Base-by-base conservation (phyloP, 2,329 filamentous ascomycete genomes). In the Paramyrothecium roridum region DNA sequence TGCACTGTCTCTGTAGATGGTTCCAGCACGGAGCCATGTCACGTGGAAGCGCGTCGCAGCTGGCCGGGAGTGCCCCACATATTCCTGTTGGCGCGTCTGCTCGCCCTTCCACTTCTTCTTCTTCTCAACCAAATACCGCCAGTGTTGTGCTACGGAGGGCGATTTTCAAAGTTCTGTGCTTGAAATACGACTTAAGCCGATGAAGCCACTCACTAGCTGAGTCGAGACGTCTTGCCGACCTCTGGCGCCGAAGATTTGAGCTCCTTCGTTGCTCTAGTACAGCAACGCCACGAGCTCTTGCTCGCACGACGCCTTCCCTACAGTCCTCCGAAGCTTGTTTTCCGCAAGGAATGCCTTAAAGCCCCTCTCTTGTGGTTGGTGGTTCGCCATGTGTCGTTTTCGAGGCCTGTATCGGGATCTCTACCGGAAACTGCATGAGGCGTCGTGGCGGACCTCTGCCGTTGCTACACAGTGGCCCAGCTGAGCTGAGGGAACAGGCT, bases 251-350 rank as follows among this genome's bases (percentile, higher is more conserved):
- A 62, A 61, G 66, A 63, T 64, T 56, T 52, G 62, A 63, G 66
- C 72, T 79, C 80, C 80, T 80, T 83, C 77, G 73, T 62, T 62
- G 59, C 59, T 61, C 57, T 47, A 53, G 34, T 23, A 43, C 52
- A 53, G 53, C 59, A 63, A 56, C 56, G 56, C 40, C 11, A n/a
- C 37, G 13, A 43, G 37, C 37, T 43, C n/a, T 43, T 13, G 37
- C 17, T 51, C 57, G 88, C 90, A 89, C 81, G 76, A 78, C 85
- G 85, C 89, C 87, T 87, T 85, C 88, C 83, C 79, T 71, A 88
- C 81, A 91, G 90, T 91, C 83, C 82, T 87, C 87, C 89, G 85
- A 82, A 78, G 78, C 79, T 79, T 78, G 77, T 88, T 86, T 87
- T 88, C 83, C 82, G 79, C 69, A 80, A 84, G 81, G 82, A 84